A percentile compares a stretch with the other conserved stretches of the same genome.
Evolutionary conservation across 371 early-diverging fungal species (phyloP).

Genomic region (Mucor piriformis): DNA sequence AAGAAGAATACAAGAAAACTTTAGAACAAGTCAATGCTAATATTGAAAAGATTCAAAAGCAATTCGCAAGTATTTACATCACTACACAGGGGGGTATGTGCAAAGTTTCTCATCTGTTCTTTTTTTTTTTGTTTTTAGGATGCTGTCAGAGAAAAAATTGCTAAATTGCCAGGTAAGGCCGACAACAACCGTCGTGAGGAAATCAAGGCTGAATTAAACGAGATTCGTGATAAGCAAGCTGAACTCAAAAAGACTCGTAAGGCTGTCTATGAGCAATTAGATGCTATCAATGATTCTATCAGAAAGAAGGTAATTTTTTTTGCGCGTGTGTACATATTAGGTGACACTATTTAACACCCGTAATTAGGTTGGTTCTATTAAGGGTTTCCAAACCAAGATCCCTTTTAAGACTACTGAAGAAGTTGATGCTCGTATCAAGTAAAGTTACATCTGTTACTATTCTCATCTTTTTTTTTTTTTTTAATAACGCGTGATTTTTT

Average conservation of each 20-base stretch:
- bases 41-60: constrained; percentile 62
- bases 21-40: constrained; percentile 53
- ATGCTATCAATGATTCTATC: constrained; percentile 66
- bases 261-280: constrained; percentile 66
- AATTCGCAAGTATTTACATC: constrained; percentile 45
- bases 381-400: constrained; percentile 71
- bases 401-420: constrained; percentile 80
- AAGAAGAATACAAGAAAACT: constrained; percentile 49
- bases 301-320: constrained; percentile 65
- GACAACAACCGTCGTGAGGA: constrained; percentile 56
- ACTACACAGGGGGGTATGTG: not conserved
- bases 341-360: not conserved
- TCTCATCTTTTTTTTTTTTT: not conserved
- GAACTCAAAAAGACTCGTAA: constrained; percentile 59
- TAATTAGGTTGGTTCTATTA: constrained; percentile 29
- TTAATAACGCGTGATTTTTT: constrained; percentile 34
- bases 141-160: constrained; percentile 63
- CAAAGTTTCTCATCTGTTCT: not conserved
- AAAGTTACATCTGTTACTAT: constrained; percentile 22
- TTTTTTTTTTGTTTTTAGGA: constrained; percentile 37
- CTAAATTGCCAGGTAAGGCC: constrained; percentile 43
- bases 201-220: constrained; percentile 64
- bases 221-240: constrained; percentile 64
- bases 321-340: not conserved
- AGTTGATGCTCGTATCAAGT: constrained; percentile 78